Percentiles rank a stretch among this genome's conserved stretches.
These are phyloP conservation scores for Gossypium stocksii DNA, from an alignment of 345 rosid species.

Conservation along the genomic window DNA sequence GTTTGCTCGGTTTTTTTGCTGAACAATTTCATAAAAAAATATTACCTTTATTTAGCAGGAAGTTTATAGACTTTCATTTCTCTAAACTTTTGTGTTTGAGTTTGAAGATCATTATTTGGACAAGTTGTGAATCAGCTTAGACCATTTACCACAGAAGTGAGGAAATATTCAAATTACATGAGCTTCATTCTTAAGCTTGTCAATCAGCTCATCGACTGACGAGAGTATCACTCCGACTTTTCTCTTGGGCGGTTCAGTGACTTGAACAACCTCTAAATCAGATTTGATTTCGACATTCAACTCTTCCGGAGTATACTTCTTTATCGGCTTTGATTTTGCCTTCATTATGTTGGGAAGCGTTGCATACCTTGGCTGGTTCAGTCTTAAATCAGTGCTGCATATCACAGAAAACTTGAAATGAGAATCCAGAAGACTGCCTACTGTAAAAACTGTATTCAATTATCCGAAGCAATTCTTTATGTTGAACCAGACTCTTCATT, in stretches of 20 bases:
- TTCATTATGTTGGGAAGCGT: constrained; percentile 96
- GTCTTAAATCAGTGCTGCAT: constrained; percentile 82
- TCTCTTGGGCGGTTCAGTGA: constrained; percentile 60
- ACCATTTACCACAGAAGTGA: neutral
- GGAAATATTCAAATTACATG: constrained; percentile 43
- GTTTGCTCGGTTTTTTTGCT: neutral
- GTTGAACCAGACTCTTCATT: neutral
- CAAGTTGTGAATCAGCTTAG: neutral
- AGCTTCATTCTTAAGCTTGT: constrained; percentile 77
- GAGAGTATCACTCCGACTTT: constrained; percentile 49
- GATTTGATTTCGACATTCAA: constrained; percentile 57
- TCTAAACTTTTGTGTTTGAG: neutral
- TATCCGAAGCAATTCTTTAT: neutral
- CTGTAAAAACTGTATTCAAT: neutral
- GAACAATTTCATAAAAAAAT: neutral
- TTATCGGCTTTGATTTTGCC: constrained; percentile 77
- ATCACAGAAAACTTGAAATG: neutral
- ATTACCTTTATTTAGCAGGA: neutral
- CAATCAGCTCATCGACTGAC: constrained; percentile 69
- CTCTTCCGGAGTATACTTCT: constrained; percentile 63
- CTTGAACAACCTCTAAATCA: constrained; percentile 59
- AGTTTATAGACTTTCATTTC: neutral
- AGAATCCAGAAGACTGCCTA: neutral
- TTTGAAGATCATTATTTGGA: neutral
- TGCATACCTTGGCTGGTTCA: constrained; percentile 89